Evolutionary conservation across 768 basidiomycete species (phyloP).

Genomic region (Zangia roseola): DNA sequence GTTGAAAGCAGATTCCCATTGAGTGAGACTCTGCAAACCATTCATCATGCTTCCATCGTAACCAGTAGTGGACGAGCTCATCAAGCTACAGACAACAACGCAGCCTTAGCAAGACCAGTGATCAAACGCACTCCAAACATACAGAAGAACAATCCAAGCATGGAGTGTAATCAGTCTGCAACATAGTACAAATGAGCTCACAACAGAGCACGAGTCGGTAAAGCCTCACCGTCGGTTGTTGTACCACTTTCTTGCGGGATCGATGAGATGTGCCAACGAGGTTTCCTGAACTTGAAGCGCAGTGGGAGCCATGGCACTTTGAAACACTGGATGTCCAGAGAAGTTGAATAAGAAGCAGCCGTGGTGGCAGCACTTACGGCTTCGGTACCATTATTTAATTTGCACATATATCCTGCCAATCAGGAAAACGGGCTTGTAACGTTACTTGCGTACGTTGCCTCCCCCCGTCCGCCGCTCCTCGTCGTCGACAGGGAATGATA

Average conservation of each 20-base stretch:
- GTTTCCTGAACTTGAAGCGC: conserved; percentile 23
- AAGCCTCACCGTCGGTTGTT: conserved; percentile 62
- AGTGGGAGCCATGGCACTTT: conserved; percentile 3
- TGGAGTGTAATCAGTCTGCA: conserved; percentile 60
- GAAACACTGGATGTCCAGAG: too few relatives aligned
- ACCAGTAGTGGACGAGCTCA: conserved; percentile 73
- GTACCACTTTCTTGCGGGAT: conserved; percentile 71
- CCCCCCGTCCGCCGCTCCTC: too few relatives aligned
- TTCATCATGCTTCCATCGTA: conserved; percentile 83
- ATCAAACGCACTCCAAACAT: conserved; percentile 17
- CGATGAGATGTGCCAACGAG: conserved; percentile 53
- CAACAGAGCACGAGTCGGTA: not conserved
- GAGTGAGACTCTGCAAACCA: conserved; percentile 66
- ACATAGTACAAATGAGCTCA: not conserved
- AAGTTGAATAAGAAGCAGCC: too few relatives aligned
- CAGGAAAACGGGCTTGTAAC: too few relatives aligned
- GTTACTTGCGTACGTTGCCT: too few relatives aligned
- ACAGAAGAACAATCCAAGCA: conserved; percentile 70
- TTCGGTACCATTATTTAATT: too few relatives aligned
- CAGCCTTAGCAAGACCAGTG: not conserved
- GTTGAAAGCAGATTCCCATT: conserved; percentile 63
- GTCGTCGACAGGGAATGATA: too few relatives aligned
- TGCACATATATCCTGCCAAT: too few relatives aligned
- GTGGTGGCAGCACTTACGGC: too few relatives aligned
- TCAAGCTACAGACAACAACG: conserved; percentile 42